These are phyloP conservation scores for Yamadazyma sp. DNA, from an alignment of 805 yeast genomes.

Conservation along the genomic window DNA sequence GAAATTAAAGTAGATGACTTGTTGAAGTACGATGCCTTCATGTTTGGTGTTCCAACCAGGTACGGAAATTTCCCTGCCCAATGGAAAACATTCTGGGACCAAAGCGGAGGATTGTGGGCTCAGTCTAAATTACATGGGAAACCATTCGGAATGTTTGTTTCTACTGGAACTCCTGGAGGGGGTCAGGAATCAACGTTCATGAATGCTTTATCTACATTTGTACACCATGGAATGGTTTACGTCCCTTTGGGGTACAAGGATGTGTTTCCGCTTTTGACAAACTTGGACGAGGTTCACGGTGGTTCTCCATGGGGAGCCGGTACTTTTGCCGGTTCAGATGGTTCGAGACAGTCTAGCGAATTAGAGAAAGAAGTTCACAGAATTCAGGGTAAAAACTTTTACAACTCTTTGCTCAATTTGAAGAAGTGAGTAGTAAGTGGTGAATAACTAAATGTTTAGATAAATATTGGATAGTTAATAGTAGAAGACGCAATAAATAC, in stretches of 20 bases:
- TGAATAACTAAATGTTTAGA: too few relatives aligned
- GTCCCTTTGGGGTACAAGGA: constrained; percentile 76
- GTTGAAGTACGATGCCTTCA: constrained; percentile 68
- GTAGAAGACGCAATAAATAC: too few relatives aligned
- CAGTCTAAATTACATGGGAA: constrained; percentile 70
- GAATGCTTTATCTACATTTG: constrained; percentile 61
- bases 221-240: constrained; percentile 79
- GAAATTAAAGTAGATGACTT: constrained; percentile 61
- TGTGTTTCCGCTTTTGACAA: constrained; percentile 52
- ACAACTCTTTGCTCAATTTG: constrained; percentile 19
- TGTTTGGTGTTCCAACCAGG: constrained; percentile 87
- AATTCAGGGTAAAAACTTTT: constrained; percentile 67
- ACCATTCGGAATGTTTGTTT: constrained; percentile 68
- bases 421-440: constrained; percentile 8
- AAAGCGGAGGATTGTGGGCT: constrained; percentile 81
- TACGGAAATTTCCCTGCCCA: constrained; percentile 82
- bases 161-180: constrained; percentile 77
- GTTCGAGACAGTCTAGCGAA: constrained; percentile 65
- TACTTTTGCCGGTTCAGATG: constrained; percentile 72
- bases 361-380: constrained; percentile 63
- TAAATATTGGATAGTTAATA: too few relatives aligned
- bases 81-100: constrained; percentile 72
- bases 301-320: constrained; percentile 90
- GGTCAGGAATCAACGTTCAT: constrained; percentile 76
- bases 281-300: constrained; percentile 69